Conservation (phyloP, 371 early-diverging fungal species). For the Mortierella sp. region DNA sequence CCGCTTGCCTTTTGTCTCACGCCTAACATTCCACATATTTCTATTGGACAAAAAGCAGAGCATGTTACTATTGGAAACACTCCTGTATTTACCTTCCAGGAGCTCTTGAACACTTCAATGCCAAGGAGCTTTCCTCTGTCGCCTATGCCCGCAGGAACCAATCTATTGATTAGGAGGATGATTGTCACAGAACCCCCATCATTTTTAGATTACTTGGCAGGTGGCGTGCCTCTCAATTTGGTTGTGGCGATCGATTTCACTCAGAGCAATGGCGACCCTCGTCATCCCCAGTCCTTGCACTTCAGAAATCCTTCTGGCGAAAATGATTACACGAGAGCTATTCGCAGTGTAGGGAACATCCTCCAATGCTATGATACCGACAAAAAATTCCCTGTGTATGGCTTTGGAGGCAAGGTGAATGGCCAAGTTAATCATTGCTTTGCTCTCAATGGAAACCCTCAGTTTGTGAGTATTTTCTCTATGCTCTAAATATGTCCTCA, state of each 20-base stretch:
- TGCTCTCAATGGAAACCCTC: conserved; percentile 61
- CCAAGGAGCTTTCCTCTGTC: conserved; percentile 40
- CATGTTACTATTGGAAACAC: conserved; percentile 43
- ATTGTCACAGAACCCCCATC: conserved; percentile 48
- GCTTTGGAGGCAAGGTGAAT: conserved; percentile 67
- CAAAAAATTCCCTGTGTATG: conserved; percentile 60
- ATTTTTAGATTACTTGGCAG: conserved; percentile 66
- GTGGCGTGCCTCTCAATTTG: conserved; percentile 60
- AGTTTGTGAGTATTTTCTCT: conserved; percentile 29
- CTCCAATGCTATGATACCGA: conserved; percentile 59
- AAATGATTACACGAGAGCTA: conserved; percentile 64
- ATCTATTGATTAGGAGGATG: conserved; percentile 49
- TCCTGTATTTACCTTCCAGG: conserved; percentile 38
- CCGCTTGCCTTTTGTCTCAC: not conserved
- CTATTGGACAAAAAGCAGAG: conserved; percentile 25
- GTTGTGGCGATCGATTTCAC: conserved; percentile 70
- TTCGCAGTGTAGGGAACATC: conserved; percentile 61
- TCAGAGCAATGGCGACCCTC: conserved; percentile 63
- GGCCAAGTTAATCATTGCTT: conserved; percentile 61
- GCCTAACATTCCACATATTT: not conserved
- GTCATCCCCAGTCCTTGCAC: conserved; percentile 60
- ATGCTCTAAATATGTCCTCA: not conserved
- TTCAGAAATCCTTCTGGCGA: conserved; percentile 45
- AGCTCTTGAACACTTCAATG: conserved; percentile 24
- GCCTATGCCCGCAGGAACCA: conserved; percentile 40